These are phyloP conservation scores for Termitomyces bulborhizus DNA, from an alignment of 768 basidiomycete species.

Conservation along the genomic window DNA sequence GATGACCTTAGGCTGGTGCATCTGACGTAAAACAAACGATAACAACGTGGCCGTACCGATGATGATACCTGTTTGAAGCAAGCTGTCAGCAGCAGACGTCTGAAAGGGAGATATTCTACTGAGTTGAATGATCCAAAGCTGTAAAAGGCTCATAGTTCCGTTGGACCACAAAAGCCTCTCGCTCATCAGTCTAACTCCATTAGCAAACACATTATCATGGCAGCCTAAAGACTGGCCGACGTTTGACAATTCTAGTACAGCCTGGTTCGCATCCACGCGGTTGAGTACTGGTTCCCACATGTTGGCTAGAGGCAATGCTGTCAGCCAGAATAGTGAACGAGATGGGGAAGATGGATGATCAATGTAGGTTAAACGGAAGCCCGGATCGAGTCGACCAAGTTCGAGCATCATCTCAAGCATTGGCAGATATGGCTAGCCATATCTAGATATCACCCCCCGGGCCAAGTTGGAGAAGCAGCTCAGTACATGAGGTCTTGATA, in stretches of 20 bases:
- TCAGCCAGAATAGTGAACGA: neutral
- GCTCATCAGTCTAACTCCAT: neutral
- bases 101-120: slow-evolving; percentile 36
- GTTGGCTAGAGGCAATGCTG: neutral
- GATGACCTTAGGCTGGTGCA: slow-evolving; percentile 83
- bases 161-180: slow-evolving; percentile 13
- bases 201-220: neutral
- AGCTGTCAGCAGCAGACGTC: neutral
- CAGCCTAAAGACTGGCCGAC: neutral
- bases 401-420: neutral
- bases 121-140: slow-evolving; percentile 74
- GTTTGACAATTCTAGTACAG: neutral
- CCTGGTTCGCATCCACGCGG: neutral
- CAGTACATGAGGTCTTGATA: neutral
- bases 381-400: neutral
- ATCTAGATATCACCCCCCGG: neutral
- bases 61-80: slow-evolving; percentile 56
- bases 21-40: slow-evolving; percentile 56
- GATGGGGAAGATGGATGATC: neutral
- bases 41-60: slow-evolving; percentile 73
- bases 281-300: neutral
- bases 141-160: slow-evolving; percentile 61
- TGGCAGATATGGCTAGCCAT: neutral
- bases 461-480: neutral
- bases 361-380: neutral